A percentile compares a stretch with the other conserved stretches of the same genome.
Evolutionary conservation across 768 basidiomycete species (phyloP).

Genomic region (Mycena metata): DNA sequence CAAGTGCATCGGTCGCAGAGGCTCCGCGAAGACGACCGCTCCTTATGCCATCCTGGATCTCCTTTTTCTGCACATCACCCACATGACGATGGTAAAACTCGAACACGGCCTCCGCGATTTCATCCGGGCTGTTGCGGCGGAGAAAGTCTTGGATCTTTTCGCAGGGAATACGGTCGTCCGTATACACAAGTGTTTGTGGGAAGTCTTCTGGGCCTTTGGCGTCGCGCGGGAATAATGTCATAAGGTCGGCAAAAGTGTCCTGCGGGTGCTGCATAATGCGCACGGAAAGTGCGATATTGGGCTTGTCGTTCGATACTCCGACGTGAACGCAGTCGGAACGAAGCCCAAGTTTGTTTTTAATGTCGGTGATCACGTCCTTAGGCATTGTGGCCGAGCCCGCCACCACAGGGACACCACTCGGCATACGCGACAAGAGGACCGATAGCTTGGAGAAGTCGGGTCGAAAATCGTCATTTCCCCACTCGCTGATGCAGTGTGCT

Average conservation of each 20-base stretch:
- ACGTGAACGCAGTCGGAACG: neutral
- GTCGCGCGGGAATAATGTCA: neutral
- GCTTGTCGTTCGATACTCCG: constrained; percentile 20
- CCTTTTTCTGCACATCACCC: neutral
- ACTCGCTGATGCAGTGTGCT: constrained; percentile 39
- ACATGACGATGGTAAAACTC: constrained; percentile 30
- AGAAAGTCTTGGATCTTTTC: constrained; percentile 17
- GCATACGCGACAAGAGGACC: constrained; percentile 5
- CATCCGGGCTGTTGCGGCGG: constrained; percentile 1
- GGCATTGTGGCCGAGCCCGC: constrained; percentile 30
- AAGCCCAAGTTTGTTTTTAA: constrained; percentile 15
- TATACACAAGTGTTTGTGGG: constrained; percentile 18
- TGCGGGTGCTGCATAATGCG: constrained; percentile 25
- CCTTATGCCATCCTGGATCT: too few species aligned
- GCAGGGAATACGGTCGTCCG: neutral
- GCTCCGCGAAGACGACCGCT: neutral
- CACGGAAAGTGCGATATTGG: constrained; percentile 23
- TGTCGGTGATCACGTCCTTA: constrained; percentile 21
- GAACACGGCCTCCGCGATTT: neutral
- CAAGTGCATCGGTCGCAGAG: constrained; percentile 8
- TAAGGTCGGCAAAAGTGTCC: constrained; percentile 16
- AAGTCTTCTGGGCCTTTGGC: neutral
- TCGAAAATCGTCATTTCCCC: constrained; percentile 35
- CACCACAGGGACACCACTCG: constrained; percentile 18
- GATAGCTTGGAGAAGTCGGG: neutral